Evolutionary conservation across 2,329 filamentous ascomycete genomes (phyloP).

Genomic region (Fusarium mundagurra): DNA sequence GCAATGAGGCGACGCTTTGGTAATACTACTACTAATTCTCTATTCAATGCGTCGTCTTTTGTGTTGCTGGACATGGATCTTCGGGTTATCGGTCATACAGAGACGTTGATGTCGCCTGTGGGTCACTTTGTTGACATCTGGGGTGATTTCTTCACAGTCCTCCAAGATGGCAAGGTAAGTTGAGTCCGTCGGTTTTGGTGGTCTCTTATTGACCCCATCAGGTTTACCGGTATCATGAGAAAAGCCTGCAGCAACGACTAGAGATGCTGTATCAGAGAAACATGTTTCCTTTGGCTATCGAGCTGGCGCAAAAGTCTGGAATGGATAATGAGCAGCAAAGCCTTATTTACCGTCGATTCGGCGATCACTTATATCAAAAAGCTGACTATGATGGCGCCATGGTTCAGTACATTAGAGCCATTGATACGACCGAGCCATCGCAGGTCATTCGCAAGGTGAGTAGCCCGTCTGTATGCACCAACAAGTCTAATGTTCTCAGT

Average conservation of each 20-base stretch:
- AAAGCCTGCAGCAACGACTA: slow-evolving; percentile 86
- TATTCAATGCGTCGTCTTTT: slow-evolving; percentile 89
- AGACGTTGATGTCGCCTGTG: slow-evolving; percentile 83
- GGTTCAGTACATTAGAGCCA: slow-evolving; percentile 96
- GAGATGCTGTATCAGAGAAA: slow-evolving; percentile 95
- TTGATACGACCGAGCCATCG: slow-evolving; percentile 94
- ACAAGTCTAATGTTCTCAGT: slow-evolving; percentile 62
- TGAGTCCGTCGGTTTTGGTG: not conserved
- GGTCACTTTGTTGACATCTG: slow-evolving; percentile 85
- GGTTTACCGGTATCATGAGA: slow-evolving; percentile 91
- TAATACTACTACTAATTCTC: slow-evolving; percentile 72
- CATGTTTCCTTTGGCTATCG: slow-evolving; percentile 90
- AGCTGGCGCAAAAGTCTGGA: slow-evolving; percentile 88
- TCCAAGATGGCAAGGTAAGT: slow-evolving; percentile 86
- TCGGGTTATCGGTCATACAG: slow-evolving; percentile 88
- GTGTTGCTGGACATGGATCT: slow-evolving; percentile 92
- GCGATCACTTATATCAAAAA: slow-evolving; percentile 93
- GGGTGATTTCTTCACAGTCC: slow-evolving; percentile 91
- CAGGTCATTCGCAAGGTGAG: slow-evolving; percentile 90
- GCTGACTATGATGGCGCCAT: slow-evolving; percentile 98
- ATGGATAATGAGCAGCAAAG: slow-evolving; percentile 86
- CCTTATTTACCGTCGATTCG: slow-evolving; percentile 91
- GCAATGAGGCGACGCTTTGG: slow-evolving; percentile 78
- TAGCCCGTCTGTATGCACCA: accelerated
- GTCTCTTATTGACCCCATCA: slow-evolving; percentile 49